phyloP scores from a whole-genome alignment of 2,329 filamentous ascomycete genomes.

The Colletotrichum zoysiae region DNA sequence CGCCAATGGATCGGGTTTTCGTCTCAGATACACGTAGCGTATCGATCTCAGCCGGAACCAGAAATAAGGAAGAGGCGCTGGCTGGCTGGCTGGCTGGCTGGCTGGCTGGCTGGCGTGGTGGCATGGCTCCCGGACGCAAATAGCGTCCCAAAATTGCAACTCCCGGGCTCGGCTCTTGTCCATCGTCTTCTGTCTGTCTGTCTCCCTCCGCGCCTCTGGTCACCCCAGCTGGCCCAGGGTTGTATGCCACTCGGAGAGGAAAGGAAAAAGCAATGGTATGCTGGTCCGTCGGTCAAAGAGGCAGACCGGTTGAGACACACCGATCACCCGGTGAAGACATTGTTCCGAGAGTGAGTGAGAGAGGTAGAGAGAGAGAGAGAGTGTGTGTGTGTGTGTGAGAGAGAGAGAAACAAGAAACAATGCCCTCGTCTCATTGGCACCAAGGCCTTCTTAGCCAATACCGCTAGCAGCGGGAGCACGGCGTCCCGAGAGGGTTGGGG shows the following conservation, averaged over 20 bases:
- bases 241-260: background rate
- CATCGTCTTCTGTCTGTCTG: too few relatives aligned
- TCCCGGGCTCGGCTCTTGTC: background rate
- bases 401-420: background rate
- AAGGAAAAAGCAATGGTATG: background rate
- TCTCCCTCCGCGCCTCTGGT: too few relatives aligned
- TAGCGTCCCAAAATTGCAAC: background rate
- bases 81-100: too few relatives aligned
- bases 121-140: background rate
- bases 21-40: background rate
- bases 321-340: constrained; percentile 1
- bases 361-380: background rate
- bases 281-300: background rate
- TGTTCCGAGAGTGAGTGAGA: background rate
- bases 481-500: background rate
- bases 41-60: constrained; percentile 4
- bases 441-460: background rate
- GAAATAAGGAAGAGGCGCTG: background rate
- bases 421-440: background rate
- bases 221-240: background rate
- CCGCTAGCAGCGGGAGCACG: background rate
- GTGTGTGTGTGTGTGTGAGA: too few relatives aligned
- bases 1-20: constrained; percentile 5
- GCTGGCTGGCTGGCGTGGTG: background rate
- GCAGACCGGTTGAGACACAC: background rate